Percentiles rank a stretch among this genome's conserved stretches.
Conservation (phyloP, 2,329 filamentous ascomycete genomes). For the Trichoderma harzianum region DNA sequence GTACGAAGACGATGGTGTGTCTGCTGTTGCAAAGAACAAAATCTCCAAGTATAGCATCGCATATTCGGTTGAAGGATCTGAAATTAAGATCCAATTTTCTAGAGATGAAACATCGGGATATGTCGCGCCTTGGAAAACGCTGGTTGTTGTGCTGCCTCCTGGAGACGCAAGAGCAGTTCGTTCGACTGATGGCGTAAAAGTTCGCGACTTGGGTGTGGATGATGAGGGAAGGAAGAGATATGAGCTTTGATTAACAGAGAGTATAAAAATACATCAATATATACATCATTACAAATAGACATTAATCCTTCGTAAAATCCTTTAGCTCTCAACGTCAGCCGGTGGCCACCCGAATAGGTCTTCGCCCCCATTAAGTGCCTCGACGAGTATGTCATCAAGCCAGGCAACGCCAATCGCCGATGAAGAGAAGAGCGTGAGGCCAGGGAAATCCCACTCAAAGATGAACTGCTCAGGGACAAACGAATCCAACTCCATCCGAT, state of each 20-base stretch:
- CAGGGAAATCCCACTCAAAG: constrained; percentile 57
- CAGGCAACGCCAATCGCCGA: constrained; percentile 26
- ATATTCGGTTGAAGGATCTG: constrained; percentile 24
- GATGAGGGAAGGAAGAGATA: constrained; percentile 23
- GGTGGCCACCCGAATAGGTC: constrained; percentile 21
- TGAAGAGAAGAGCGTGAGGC: constrained; percentile 42
- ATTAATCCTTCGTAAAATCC: no score
- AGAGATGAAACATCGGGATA: constrained; percentile 34
- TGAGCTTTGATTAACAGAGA: constrained; percentile 16
- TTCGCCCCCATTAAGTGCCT: constrained; percentile 24
- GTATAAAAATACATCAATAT: background rate
- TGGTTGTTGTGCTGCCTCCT: constrained; percentile 32
- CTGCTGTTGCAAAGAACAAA: constrained; percentile 29
- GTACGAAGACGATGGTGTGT: constrained; percentile 41
- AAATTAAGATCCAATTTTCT: constrained; percentile 28
- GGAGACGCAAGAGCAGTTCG: constrained; percentile 29
- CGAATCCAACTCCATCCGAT: constrained; percentile 46
- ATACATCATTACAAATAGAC: background rate
- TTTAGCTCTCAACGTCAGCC: background rate
- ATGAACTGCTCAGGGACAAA: constrained; percentile 55
- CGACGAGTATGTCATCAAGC: constrained; percentile 27
- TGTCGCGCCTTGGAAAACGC: constrained; percentile 32
- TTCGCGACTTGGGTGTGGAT: constrained; percentile 23
- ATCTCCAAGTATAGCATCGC: constrained; percentile 33
- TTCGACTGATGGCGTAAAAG: constrained; percentile 9